These are phyloP conservation scores for Floccularia luteovirens DNA, from an alignment of 768 basidiomycete species.

Conservation along the genomic window DNA sequence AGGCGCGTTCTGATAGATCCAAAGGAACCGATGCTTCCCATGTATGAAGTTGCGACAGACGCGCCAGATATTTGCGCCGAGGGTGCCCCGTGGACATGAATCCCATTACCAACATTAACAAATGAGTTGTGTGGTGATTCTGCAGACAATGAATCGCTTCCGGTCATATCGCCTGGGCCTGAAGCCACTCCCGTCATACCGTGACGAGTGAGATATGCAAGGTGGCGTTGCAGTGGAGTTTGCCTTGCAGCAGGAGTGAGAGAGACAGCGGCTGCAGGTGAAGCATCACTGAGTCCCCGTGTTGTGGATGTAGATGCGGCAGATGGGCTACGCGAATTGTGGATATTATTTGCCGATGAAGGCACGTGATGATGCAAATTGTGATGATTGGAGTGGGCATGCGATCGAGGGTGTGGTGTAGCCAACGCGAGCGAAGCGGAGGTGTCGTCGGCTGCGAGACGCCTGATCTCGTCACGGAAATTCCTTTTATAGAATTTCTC, in stretches of 20 bases:
- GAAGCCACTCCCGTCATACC: slow-evolving; percentile 80
- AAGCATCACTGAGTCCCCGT: slow-evolving; percentile 31
- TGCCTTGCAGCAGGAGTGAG: slow-evolving; percentile 34
- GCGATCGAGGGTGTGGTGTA: slow-evolving; percentile 29
- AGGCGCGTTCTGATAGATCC: slow-evolving; percentile 68
- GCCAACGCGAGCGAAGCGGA: slow-evolving; percentile 36
- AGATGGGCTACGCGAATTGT: slow-evolving; percentile 39
- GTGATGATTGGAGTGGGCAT: too few relatives aligned
- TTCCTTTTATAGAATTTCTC: slow-evolving; percentile 82
- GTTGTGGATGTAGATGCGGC: slow-evolving; percentile 33
- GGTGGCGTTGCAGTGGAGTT: slow-evolving; percentile 72
- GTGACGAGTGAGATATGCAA: slow-evolving; percentile 76
- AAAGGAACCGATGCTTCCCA: slow-evolving; percentile 50
- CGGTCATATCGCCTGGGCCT: slow-evolving; percentile 57
- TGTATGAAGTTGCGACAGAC: slow-evolving; percentile 56
- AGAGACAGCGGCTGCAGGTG: slow-evolving; percentile 19
- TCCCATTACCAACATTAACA: slow-evolving; percentile 58
- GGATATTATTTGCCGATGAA: slow-evolving; percentile 41
- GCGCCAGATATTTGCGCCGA: slow-evolving; percentile 41
- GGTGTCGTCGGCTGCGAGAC: slow-evolving; percentile 51
- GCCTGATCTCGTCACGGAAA: slow-evolving; percentile 75
- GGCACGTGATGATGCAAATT: slow-evolving; percentile 34
- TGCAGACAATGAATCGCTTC: slow-evolving; percentile 51
- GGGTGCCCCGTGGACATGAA: slow-evolving; percentile 27
- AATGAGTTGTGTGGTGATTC: slow-evolving; percentile 72